phyloP scores from a whole-genome alignment of 768 basidiomycete genomes.

The Gloeophyllum trabeum region DNA sequence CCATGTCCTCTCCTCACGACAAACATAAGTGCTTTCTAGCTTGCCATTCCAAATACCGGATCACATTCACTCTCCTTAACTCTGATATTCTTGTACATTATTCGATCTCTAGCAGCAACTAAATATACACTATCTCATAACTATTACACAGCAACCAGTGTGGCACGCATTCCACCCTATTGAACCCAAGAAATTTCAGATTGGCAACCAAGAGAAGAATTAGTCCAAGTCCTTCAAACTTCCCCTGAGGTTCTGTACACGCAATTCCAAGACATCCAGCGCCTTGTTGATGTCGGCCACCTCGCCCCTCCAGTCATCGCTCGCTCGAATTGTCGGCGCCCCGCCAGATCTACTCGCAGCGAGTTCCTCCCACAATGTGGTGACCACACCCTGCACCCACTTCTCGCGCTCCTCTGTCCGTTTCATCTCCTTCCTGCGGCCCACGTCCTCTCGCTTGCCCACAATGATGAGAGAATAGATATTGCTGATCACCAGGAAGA shows the following conservation, averaged over 20 bases:
- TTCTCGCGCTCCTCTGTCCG: constrained; percentile 59
- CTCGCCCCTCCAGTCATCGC: constrained; percentile 31
- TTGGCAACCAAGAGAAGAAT: no score
- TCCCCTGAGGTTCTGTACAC: constrained; percentile 22
- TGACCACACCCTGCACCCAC: constrained; percentile 65
- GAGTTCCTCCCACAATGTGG: constrained; percentile 65
- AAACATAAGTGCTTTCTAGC: no score
- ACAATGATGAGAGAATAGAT: constrained; percentile 50
- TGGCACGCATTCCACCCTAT: no score
- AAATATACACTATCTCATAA: no score
- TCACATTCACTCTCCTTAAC: no score
- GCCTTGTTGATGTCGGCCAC: constrained; percentile 31
- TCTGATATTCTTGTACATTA: no score
- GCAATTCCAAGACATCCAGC: constrained; percentile 26
- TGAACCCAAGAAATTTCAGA: no score
- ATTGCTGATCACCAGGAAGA: constrained; percentile 66
- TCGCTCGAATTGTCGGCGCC: neutral
- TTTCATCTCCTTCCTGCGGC: constrained; percentile 33
- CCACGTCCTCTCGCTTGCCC: constrained; percentile 34
- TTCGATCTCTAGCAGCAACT: no score
- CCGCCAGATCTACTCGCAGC: constrained; percentile 26
- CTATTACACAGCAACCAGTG: no score
- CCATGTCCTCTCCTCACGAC: no score
- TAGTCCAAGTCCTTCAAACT: constrained; percentile 24
- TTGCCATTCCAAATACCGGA: no score